A percentile compares a stretch with the other conserved stretches of the same genome.
These are phyloP conservation scores for Annulohypoxylon moriforme DNA, from an alignment of 495 filamentous ascomycete genomes.

Conservation along the genomic window DNA sequence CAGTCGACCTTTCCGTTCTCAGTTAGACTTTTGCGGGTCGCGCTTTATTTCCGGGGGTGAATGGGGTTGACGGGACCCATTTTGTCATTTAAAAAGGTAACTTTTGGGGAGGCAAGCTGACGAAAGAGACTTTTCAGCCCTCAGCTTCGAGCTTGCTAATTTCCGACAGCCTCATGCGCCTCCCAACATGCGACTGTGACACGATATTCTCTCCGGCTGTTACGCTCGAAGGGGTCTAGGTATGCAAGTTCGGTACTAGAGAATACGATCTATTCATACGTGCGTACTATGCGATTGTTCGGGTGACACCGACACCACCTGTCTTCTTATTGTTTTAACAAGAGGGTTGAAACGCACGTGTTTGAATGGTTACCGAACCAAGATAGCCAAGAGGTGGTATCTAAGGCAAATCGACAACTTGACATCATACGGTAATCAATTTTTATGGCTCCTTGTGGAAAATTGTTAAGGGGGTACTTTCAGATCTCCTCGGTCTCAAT, in stretches of 20 bases:
- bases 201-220: slow-evolving; percentile 15
- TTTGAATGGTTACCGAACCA: slow-evolving; percentile 18
- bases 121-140: slow-evolving; percentile 16
- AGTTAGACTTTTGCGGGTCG: slow-evolving; percentile 17
- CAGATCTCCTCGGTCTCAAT: slow-evolving; percentile 7
- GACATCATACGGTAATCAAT: slow-evolving; percentile 27
- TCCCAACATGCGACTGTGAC: slow-evolving; percentile 29
- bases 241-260: no score
- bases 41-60: slow-evolving; percentile 34
- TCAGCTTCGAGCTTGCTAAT: slow-evolving; percentile 26
- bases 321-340: not conserved
- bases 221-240: not conserved
- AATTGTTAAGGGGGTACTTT: slow-evolving; percentile 35
- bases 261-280: no score
- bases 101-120: slow-evolving; percentile 10
- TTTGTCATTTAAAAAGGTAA: slow-evolving; percentile 29
- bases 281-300: no score
- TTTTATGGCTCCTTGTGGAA: not conserved
- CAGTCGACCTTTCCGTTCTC: slow-evolving; percentile 9
- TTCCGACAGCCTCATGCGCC: slow-evolving; percentile 37
- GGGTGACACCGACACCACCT: slow-evolving; percentile 17
- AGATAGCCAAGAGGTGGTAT: slow-evolving; percentile 8
- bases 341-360: slow-evolving; percentile 3
- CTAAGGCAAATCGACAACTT: slow-evolving; percentile 1
- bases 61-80: slow-evolving; percentile 5